These are phyloP conservation scores for Xylaria sp. DNA, from an alignment of 2,329 filamentous ascomycete species.

Conservation along the genomic window DNA sequence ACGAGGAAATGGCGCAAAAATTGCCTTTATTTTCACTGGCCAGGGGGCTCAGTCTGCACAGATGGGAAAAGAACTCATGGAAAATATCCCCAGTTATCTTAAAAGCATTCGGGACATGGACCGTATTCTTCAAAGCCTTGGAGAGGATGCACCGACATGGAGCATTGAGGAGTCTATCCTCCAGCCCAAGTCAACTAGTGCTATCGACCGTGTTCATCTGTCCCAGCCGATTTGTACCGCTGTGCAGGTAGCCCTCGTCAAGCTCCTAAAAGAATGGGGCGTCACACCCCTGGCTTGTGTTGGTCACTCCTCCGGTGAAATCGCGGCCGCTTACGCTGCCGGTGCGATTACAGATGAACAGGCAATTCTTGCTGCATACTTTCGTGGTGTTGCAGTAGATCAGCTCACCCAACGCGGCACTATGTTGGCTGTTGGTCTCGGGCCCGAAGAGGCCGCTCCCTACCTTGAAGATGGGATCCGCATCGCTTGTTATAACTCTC, in stretches of 20 bases:
- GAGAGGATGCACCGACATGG: constrained; percentile 42
- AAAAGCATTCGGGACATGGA: constrained; percentile 22
- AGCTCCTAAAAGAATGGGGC: constrained; percentile 44
- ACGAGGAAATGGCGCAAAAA: neutral
- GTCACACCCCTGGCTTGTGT: constrained; percentile 45
- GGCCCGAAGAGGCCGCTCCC: constrained; percentile 39
- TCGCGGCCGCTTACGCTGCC: constrained; percentile 49
- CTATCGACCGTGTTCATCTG: constrained; percentile 51
- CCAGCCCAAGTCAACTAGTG: constrained; percentile 14
- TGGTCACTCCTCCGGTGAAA: constrained; percentile 53
- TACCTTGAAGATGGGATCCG: constrained; percentile 47
- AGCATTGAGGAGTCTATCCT: constrained; percentile 15
- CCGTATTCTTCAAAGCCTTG: constrained; percentile 37
- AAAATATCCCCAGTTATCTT: constrained; percentile 22
- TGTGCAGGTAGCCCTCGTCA: constrained; percentile 49
- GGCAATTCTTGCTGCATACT: constrained; percentile 38
- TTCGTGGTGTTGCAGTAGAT: constrained; percentile 23
- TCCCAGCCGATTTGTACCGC: constrained; percentile 49
- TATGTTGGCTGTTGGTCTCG: constrained; percentile 51
- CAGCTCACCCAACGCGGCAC: constrained; percentile 34
- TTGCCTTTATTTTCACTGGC: constrained; percentile 34
- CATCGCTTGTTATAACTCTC: constrained; percentile 50
- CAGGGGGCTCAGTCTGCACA: constrained; percentile 35
- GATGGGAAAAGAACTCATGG: constrained; percentile 54
- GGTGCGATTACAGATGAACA: constrained; percentile 42